Evolutionary conservation across 129 eudicot species (phyloP), one percentile per base, ranked within the genome.

Genomic region (Flaveria bidentis): DNA sequence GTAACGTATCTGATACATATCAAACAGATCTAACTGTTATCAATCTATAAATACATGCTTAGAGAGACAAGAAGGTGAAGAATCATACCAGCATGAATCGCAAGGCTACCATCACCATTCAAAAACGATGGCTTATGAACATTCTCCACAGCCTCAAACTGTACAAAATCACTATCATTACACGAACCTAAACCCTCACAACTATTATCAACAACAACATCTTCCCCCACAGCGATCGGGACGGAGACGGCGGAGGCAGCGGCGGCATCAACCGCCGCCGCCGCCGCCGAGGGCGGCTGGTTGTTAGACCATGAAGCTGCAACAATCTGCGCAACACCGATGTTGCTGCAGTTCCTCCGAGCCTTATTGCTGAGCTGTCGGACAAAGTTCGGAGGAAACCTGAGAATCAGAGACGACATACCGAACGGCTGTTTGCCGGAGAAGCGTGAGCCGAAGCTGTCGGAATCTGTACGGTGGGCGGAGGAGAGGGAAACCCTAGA

Each of bases 291-390:
- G 1, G 67, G 67, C 53, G 84, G 74, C 75, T 85, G 86, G 65
- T 87, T 78, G 85, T 92, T 84, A 0, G 98, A 88, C 98, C 98
- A 93, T 15, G 98, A 88, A 67, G 98, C 98, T 42, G 98, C 98
- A 41, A 88, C 98, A 9, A 93, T 82, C 55, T 90, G 98, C 7
- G 98, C 97, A 45, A 93, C 98, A 14, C 98, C 98, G 74, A 93
- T 93, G 77, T 93, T 93, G 85, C 98, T 86, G 67, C 98, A 93
- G 82, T 93, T 93, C 78, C 98, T 82, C 62, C 98, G 79, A 57
- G 98, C 98, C 85, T 93, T 93, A 52, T 64, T 90, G 87, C 96
- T 93, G 33, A 93, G 85, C 86, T 93, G 98, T 8, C 98, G 22
- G 42, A 93, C 98, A 41, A 93, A 93, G 57, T 90, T 88, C 0